Evolutionary conservation across 257 asterid species (phyloP).

Genomic region (Petrea volubilis): DNA sequence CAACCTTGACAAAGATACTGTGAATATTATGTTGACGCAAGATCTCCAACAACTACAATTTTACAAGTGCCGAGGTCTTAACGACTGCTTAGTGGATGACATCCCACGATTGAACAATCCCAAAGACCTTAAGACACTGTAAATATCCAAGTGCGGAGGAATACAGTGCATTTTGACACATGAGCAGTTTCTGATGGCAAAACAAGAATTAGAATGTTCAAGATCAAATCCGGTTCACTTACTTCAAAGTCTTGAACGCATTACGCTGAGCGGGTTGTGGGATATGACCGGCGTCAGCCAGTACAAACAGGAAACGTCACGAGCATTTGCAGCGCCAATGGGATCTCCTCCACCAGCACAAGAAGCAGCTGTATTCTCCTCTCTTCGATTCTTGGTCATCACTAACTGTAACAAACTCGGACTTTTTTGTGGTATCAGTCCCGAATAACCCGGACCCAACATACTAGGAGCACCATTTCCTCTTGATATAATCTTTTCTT

Average conservation of each 20-base stretch:
- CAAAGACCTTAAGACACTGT: background rate
- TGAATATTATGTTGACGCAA: too few species aligned
- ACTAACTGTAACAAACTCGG: too few species aligned
- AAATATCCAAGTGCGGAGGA: background rate
- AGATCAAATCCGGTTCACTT: too few species aligned
- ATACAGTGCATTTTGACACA: background rate
- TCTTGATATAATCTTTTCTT: too few species aligned
- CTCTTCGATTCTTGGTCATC: background rate
- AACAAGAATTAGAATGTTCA: too few species aligned
- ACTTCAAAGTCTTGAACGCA: background rate
- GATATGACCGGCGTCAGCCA: background rate
- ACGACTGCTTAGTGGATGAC: background rate
- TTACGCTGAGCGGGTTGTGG: background rate
- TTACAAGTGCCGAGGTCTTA: too few species aligned
- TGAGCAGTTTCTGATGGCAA: background rate
- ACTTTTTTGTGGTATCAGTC: too few species aligned
- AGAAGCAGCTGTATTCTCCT: background rate
- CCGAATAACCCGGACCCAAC: too few species aligned
- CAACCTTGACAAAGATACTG: too few species aligned
- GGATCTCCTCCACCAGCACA: background rate
- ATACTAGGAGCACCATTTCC: too few species aligned
- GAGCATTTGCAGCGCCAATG: too few species aligned
- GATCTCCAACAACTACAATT: too few species aligned
- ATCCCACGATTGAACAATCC: background rate
- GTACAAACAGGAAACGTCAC: background rate